phyloP scores from a whole-genome alignment of 2,329 filamentous ascomycete species.

The Epichloe coenophiala region DNA sequence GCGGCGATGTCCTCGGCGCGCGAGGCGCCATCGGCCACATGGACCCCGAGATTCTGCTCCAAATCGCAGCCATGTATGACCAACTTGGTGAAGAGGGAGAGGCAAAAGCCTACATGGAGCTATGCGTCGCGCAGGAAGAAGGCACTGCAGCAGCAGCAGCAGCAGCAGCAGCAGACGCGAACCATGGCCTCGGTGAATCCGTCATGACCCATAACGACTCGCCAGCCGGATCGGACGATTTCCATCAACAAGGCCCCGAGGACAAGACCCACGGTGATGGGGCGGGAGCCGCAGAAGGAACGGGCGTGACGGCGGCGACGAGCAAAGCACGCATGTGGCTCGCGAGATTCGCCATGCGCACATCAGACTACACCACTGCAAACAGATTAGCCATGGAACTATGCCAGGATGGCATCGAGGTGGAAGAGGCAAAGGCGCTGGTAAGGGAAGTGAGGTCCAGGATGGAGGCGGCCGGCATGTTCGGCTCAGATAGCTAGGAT shows the following conservation, averaged over 20 bases:
- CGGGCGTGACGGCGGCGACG: constrained; percentile 81
- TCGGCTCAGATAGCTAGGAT: background rate
- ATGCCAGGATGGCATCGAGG: constrained; percentile 89
- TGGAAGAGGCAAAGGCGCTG: constrained; percentile 91
- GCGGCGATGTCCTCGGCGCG: too few relatives aligned
- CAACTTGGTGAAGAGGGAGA: too few relatives aligned
- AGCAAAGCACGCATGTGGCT: constrained; percentile 92
- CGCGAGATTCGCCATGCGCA: constrained; percentile 65
- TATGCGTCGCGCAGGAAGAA: too few relatives aligned
- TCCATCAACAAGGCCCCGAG: constrained; percentile 20
- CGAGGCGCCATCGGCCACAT: too few relatives aligned
- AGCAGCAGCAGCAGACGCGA: too few relatives aligned
- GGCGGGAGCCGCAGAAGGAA: constrained; percentile 33
- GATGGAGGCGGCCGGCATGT: constrained; percentile 38
- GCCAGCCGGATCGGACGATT: constrained; percentile 24
- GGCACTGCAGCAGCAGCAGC: too few relatives aligned
- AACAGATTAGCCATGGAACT: constrained; percentile 77
- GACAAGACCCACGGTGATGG: constrained; percentile 8
- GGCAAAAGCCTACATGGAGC: too few relatives aligned
- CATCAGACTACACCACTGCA: constrained; percentile 61
- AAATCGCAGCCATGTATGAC: too few relatives aligned
- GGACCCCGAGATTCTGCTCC: too few relatives aligned
- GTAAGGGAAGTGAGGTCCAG: constrained; percentile 74
- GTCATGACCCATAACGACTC: constrained; percentile 44
- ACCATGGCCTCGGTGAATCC: constrained; percentile 30